Conservation (phyloP, 805 yeast species). For the Tetrapisispora pingtungensis region DNA sequence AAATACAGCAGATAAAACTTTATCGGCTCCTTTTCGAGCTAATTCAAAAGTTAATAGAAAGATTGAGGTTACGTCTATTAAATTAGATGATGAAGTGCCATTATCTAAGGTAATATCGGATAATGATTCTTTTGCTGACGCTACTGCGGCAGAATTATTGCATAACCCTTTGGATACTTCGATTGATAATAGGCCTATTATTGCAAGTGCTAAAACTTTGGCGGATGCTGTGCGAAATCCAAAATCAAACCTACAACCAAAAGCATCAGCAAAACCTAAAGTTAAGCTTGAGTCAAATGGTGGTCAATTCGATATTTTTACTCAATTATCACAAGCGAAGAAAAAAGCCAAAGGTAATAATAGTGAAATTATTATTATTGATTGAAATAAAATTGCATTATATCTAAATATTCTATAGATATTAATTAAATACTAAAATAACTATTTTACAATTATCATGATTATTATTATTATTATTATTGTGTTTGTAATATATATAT, state of each 20-base stretch:
- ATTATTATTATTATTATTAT: not conserved
- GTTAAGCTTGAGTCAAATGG: conserved; percentile 16
- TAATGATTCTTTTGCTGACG: conserved; percentile 5
- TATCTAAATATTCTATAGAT: not conserved
- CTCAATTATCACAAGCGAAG: conserved; percentile 24
- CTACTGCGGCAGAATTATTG: conserved; percentile 28
- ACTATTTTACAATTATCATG: too few species aligned
- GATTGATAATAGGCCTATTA: conserved; percentile 25
- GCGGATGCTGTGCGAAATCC: conserved; percentile 19
- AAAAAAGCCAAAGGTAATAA: conserved; percentile 21
- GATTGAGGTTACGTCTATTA: conserved; percentile 7
- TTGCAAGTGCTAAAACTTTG: conserved; percentile 22
- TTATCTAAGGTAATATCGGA: not conserved
- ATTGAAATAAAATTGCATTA: conserved; percentile 5
- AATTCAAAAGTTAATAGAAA: conserved; percentile 6
- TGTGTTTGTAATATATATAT: not conserved
- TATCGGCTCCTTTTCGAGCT: not conserved
- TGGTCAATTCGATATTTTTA: conserved; percentile 24
- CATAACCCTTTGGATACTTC: conserved; percentile 23
- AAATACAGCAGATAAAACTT: not conserved
- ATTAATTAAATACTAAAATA: not conserved
- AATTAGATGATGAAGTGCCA: conserved; percentile 9
- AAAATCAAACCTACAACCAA: not conserved
- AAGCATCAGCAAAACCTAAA: conserved; percentile 1
- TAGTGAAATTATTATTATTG: conserved; percentile 25